Percentiles rank a stretch among this genome's conserved stretches.
These are phyloP conservation scores for Nannizzia gypsea DNA, from an alignment of 2,329 filamentous ascomycete species.

Conservation along the genomic window DNA sequence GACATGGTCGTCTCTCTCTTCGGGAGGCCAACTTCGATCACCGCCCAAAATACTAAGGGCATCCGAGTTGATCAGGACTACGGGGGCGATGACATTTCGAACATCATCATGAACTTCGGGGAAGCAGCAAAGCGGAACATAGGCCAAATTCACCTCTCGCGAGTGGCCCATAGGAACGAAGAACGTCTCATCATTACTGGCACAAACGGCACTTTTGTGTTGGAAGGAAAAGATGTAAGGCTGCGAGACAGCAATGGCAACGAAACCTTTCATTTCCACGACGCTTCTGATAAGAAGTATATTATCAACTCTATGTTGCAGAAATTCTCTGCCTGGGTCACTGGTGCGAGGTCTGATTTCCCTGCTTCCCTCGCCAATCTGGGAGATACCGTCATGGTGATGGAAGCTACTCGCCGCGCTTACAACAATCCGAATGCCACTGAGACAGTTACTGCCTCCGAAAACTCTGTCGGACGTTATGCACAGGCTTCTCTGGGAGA, in stretches of 20 bases:
- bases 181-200: background rate
- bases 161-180: background rate
- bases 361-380: background rate
- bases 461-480: background rate
- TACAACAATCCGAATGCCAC: background rate
- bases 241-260: background rate
- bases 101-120: background rate
- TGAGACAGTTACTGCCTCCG: background rate
- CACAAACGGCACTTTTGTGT: background rate
- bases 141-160: background rate
- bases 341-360: background rate
- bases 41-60: background rate
- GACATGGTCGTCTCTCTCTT: background rate
- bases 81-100: background rate
- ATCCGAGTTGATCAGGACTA: background rate
- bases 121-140: background rate
- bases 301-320: background rate
- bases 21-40: background rate
- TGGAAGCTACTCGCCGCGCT: background rate
- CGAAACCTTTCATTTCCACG: background rate
- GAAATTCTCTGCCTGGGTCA: background rate
- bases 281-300: background rate
- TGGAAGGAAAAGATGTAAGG: background rate
- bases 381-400: background rate
- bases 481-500: background rate